Evolutionary conservation across 129 eudicot species (phyloP).

Genomic region (Flaveria linearis): DNA sequence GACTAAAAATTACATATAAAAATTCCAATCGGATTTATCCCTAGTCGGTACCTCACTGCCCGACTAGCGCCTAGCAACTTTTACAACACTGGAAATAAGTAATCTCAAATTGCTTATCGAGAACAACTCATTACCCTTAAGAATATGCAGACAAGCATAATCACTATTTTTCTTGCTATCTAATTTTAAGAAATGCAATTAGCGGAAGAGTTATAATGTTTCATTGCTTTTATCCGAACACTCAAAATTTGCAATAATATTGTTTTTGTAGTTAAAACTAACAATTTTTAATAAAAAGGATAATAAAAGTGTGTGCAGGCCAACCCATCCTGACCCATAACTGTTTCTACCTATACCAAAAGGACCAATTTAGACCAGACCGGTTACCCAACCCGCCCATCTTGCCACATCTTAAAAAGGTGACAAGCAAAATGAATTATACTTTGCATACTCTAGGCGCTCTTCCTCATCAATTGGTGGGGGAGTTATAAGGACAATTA

Average conservation of each 20-base stretch:
- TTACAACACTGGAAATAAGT: neutral
- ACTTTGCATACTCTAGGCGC: constrained; percentile 65
- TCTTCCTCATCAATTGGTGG: constrained; percentile 89
- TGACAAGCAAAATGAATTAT: constrained; percentile 21
- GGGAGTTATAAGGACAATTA: constrained; percentile 84
- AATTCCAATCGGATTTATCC: no score
- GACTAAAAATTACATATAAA: no score
- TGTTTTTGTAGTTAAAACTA: no score
- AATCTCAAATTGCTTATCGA: neutral
- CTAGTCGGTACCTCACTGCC: no score
- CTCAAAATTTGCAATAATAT: no score
- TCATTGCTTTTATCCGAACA: no score
- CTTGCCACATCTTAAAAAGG: constrained; percentile 1
- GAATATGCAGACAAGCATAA: constrained; percentile 7
- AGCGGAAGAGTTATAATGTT: no score
- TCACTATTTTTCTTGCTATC: neutral
- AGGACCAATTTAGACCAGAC: neutral
- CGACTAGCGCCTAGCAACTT: no score
- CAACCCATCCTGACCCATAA: neutral
- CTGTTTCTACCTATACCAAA: no score
- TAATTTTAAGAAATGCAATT: neutral
- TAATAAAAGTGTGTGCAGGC: neutral
- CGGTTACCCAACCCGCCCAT: neutral
- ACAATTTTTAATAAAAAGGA: no score
- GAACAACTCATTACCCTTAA: neutral